Base-by-base conservation (phyloP, 495 filamentous ascomycete species). In the Penicillium coprophilum region DNA sequence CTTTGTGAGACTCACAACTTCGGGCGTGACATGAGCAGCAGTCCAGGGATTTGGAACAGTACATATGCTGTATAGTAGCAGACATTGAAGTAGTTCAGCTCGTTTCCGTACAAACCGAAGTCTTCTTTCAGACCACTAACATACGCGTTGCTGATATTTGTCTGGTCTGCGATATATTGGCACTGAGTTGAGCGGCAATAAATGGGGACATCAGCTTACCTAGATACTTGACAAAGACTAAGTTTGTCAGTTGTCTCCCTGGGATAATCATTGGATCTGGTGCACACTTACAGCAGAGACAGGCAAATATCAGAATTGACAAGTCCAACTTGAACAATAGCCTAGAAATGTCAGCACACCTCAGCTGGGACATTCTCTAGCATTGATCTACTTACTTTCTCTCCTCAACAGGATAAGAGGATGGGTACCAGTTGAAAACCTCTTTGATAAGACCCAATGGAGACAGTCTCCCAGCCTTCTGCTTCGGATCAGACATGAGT, bases 121-220 rank as follows among this genome's bases (percentile, higher is more conserved):
- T 84, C 82, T 55, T 86, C 83, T 50, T 86, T 84, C 68, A 85
- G 81, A 1, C 82, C 82, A 23, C 77, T 82, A 1, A 84, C 71
- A 52, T 79, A 82, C 41, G 78, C 78, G 71, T 78, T 80, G 62
- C 61, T 73, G 52, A 80, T 75, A 52, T 80, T 79, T 5, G 71
- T 72, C 50, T 78, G 76, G 54, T 78, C 77, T 71, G 32, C 13
- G 46, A 11, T n/a, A 24, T 17, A 32, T 44, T 32, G 19, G 32
- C 2, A 11, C 50, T 8, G 23, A 47, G 11, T 47, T 23, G 15
- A 17, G 24, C 1, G 15, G 50, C 17, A 38, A 12, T 6, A 0
- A 0, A 46, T 46, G 46, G 12, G 11, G 0, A 15, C 0, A 6
- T 9, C 30, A 0, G n/a, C 56, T 27, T 61, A 71, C 66, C 69